These are phyloP conservation scores for Leccinellum luteum DNA, from an alignment of 768 basidiomycete species.

Conservation along the genomic window DNA sequence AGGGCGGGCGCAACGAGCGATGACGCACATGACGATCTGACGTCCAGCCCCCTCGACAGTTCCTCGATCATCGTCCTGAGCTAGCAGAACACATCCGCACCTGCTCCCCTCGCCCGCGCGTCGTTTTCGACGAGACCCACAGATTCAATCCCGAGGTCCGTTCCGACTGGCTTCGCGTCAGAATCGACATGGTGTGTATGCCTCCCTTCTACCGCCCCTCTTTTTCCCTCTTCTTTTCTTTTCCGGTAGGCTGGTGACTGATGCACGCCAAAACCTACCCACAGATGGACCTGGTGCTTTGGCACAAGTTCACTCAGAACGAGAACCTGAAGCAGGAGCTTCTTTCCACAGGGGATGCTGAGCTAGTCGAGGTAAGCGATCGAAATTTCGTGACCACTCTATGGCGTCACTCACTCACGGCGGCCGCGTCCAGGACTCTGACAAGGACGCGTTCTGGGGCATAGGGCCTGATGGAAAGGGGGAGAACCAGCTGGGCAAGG, in stretches of 20 bases:
- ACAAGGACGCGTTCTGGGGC: conserved; percentile 43
- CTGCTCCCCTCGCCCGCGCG: conserved; percentile 31
- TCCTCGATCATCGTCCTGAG: conserved; percentile 34
- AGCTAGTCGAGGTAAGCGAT: conserved; percentile 38
- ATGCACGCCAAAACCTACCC: neutral
- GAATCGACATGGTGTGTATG: conserved; percentile 31
- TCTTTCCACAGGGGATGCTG: conserved; percentile 37
- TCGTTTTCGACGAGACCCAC: conserved; percentile 35
- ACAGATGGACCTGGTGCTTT: conserved; percentile 41
- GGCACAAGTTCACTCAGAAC: conserved; percentile 42
- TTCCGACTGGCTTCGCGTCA: conserved; percentile 33
- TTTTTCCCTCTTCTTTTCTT: neutral
- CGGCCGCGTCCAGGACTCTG: conserved; percentile 21
- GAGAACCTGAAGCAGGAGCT: conserved; percentile 33
- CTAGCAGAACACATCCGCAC: conserved; percentile 35
- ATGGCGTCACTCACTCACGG: conserved; percentile 13
- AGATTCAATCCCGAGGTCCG: conserved; percentile 36
- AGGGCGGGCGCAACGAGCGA: neutral
- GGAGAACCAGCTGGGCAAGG: conserved; percentile 41
- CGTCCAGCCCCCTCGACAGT: conserved; percentile 18
- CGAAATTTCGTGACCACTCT: neutral
- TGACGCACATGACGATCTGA: conserved; percentile 20
- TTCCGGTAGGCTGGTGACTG: conserved; percentile 5
- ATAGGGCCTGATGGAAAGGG: conserved; percentile 37
- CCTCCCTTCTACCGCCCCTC: neutral